These are phyloP conservation scores for Lepidium campestre DNA, from an alignment of 441 rosid species.

Conservation along the genomic window DNA sequence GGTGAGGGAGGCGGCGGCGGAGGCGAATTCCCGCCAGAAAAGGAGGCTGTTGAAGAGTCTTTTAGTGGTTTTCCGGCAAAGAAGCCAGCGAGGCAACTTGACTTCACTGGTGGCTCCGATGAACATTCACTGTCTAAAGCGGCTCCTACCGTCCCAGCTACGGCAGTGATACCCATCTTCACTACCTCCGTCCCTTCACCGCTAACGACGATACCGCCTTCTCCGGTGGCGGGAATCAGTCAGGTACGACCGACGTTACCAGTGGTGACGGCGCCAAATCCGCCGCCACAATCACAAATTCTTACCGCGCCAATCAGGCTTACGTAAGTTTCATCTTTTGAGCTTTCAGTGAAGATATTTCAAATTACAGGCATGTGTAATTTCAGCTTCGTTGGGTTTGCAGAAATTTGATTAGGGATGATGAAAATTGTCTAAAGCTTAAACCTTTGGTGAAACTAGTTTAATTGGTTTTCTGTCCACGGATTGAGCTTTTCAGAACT, in stretches of 20 bases:
- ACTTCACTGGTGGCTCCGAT: slow-evolving; percentile 51
- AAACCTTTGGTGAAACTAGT: neutral
- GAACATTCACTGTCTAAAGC: slow-evolving; percentile 48
- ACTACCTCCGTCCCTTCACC: slow-evolving; percentile 17
- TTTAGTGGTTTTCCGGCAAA: slow-evolving; percentile 44
- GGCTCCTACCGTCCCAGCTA: slow-evolving; percentile 5
- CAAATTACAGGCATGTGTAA: neutral
- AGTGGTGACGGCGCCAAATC: slow-evolving; percentile 19
- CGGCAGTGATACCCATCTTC: slow-evolving; percentile 20
- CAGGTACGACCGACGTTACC: slow-evolving; percentile 30
- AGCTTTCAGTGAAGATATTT: neutral
- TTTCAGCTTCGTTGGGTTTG: neutral
- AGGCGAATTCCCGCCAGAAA: slow-evolving; percentile 59
- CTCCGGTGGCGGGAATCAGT: slow-evolving; percentile 3
- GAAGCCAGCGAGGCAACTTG: slow-evolving; percentile 78
- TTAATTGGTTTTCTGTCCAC: neutral
- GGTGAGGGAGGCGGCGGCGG: slow-evolving; percentile 40
- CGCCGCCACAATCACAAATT: slow-evolving; percentile 30
- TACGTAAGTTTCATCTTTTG: slow-evolving; percentile 40
- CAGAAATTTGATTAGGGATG: neutral
- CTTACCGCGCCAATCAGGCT: slow-evolving; percentile 33
- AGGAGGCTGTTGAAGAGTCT: slow-evolving; percentile 25
- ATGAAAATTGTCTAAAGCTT: neutral
- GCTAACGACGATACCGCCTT: slow-evolving; percentile 18
- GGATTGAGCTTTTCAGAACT: neutral